Evolutionary conservation across 495 filamentous ascomycete species (phyloP), one percentile per base, ranked within the genome.

Genomic region (Baudoinia panamericana): DNA sequence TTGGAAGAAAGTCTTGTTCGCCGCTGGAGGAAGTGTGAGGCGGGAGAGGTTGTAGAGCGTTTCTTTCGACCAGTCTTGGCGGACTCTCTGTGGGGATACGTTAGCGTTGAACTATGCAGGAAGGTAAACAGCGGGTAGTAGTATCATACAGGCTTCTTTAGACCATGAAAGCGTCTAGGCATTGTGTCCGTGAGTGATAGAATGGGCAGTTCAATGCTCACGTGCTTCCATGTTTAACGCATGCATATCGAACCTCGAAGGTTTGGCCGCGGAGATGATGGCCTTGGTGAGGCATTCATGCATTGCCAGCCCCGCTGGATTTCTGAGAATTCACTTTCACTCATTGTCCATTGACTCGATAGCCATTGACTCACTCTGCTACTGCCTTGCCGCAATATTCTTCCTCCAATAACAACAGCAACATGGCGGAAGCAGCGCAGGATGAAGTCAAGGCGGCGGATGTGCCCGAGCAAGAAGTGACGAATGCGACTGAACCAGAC

Each of bases 31-130:
- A 31, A 58, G 62, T 2, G 30, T 49, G 33, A 71, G 59, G 41
- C 68, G 68, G 20, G 62, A 54, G 45, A 97, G 63, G 66, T 94
- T 95, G 71, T 81, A 97, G 47, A 97, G 69, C 55, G 92, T 94
- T 69, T 84, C 87, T 63, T 93, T 93, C 65, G 84, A 92, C 92
- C 87, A 95, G 71, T 83, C 86, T 71, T 88, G 84, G 46, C 90
- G 80, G 60, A 95, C 55, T 80, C 84, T 90, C 90, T 95, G 46
- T 5, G 12, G 20, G 3, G 23, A 1, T 26, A 4, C 5, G 30
- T 30, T 12, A 42, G 44, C 29, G 12, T 18, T 8, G 6, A 17
- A 12, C 5, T 11, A 8, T 21, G 51, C 47, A 53, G 53, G 45
- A 57, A 57, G 26, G 36, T 29, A 15, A 27, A 43, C 22, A 30